Evolutionary conservation across 139 green algal genomes (phyloP), one percentile per base, ranked within the genome.

Genomic region (Chlorella sorokiniana): DNA sequence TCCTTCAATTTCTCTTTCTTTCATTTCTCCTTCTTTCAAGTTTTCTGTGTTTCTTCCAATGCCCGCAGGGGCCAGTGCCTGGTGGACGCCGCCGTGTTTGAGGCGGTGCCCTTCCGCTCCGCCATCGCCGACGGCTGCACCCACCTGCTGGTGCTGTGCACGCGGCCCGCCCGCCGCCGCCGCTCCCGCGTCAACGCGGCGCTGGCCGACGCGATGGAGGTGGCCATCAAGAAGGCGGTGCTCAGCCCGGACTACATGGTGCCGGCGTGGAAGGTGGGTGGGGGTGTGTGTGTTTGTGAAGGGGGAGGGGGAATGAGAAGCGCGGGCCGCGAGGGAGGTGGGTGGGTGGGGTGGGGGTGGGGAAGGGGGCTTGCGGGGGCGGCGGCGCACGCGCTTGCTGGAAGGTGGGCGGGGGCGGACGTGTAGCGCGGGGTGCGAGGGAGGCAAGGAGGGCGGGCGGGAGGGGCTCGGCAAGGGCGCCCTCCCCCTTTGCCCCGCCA

Each of bases 51-150:
- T 7, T 27, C 56, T 20, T 7, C 1, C 56, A 5, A 18, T 61
- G 59, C 37, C 2, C 59, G 25, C 68, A 87, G 81, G 71, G 92
- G 69, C 11, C 86, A 93, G 29, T 72, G 84, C 18, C 87, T 96
- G 45, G 95, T 98, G 38, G 95, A 98, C 81, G 95, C 93, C 7
- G 94, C 94, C 6, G 92, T 98, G 27, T 96, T 98, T 81, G 93
- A 98, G 87, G 51, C 85, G 0, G 75, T 93, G 20, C 89, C 89
- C 56, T 93, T 92, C 72, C 71, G 85, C 31, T 82, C 75, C 3
- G 91, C 91, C 42, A 88, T 94, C 33, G 82, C 86, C 0, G 94
- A 98, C 86, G 94, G 94, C 54, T 97, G 94, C 90, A 96, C 89
- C 18, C 81, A 86, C 79, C 84, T 97, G 71, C 82, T 98, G 38